These are phyloP conservation scores for Spongispora temasekensis DNA, from an alignment of 1,284 basidiomycete genomes.

Conservation along the genomic window DNA sequence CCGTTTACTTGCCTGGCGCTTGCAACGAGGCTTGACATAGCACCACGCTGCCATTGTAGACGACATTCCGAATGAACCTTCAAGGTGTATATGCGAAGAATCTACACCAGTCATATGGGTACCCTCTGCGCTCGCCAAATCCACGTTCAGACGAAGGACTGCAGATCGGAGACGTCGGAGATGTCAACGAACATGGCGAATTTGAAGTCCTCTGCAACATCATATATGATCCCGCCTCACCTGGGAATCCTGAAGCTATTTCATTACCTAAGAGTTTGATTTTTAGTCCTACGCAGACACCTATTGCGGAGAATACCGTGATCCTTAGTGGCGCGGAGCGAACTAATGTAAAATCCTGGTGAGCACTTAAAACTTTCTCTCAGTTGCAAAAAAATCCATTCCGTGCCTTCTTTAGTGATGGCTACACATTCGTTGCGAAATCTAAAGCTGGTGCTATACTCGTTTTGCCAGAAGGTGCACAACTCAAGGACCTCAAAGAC, in stretches of 20 bases:
- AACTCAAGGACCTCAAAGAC: not conserved
- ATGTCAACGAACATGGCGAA: not conserved
- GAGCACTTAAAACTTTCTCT: too few relatives aligned
- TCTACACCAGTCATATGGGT: conserved; percentile 7
- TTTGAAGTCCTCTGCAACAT: conserved; percentile 9
- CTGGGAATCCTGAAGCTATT: too few relatives aligned
- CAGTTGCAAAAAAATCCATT: not conserved
- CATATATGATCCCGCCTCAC: conserved; percentile 1
- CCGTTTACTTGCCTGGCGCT: too few relatives aligned
- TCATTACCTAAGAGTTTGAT: too few relatives aligned
- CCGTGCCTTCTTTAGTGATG: not conserved
- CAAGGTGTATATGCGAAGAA: conserved; percentile 10
- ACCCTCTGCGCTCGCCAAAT: conserved; percentile 9
- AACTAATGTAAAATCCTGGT: not conserved
- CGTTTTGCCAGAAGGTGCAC: conserved; percentile 7
- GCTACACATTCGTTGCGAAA: conserved; percentile 2
- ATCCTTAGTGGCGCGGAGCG: not conserved
- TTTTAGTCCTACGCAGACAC: too few relatives aligned
- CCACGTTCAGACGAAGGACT: conserved; percentile 1
- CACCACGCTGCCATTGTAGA: too few relatives aligned
- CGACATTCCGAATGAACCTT: not conserved
- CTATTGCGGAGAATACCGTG: not conserved
- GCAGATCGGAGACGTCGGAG: conserved; percentile 14
- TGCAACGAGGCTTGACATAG: too few relatives aligned
- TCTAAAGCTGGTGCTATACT: conserved; percentile 9